Percentiles rank a stretch among this genome's conserved stretches.
Conservation (phyloP, 257 asterid species). For the Schizonepeta tenuifolia region DNA sequence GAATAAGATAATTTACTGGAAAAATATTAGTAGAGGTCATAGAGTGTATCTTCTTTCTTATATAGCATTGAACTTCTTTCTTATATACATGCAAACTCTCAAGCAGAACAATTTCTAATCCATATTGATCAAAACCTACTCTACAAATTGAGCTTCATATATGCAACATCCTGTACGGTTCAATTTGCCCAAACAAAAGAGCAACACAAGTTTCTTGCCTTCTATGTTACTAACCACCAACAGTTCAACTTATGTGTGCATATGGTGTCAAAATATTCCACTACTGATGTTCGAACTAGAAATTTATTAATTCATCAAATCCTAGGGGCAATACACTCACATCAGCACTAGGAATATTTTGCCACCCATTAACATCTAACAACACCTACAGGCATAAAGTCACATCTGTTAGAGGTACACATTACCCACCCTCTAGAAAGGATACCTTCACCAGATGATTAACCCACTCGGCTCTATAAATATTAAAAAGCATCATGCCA, state of each 20-base stretch:
- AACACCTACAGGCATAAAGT: neutral
- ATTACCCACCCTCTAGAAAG: neutral
- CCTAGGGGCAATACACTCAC: neutral
- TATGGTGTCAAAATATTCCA: neutral
- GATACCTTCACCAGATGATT: constrained; percentile 5
- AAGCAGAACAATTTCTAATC: neutral
- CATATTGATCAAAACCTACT: neutral
- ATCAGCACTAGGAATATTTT: neutral
- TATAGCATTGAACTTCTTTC: too few species aligned
- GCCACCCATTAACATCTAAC: neutral
- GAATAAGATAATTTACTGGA: too few species aligned
- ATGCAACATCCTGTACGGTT: neutral
- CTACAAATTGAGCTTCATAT: neutral
- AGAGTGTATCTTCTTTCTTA: too few species aligned
- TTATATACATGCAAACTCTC: neutral
- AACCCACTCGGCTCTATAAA: neutral
- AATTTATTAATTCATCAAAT: neutral
- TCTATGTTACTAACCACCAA: neutral
- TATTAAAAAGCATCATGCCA: neutral
- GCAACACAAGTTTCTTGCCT: neutral
- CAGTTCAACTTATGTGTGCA: neutral
- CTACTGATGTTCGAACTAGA: neutral
- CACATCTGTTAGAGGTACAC: neutral
- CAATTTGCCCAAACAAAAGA: neutral
- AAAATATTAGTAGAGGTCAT: too few species aligned